Evolutionary conservation across 805 yeast species (phyloP), one percentile per base, ranked within the genome.

Genomic region (Zygoascus bituminiphila): DNA sequence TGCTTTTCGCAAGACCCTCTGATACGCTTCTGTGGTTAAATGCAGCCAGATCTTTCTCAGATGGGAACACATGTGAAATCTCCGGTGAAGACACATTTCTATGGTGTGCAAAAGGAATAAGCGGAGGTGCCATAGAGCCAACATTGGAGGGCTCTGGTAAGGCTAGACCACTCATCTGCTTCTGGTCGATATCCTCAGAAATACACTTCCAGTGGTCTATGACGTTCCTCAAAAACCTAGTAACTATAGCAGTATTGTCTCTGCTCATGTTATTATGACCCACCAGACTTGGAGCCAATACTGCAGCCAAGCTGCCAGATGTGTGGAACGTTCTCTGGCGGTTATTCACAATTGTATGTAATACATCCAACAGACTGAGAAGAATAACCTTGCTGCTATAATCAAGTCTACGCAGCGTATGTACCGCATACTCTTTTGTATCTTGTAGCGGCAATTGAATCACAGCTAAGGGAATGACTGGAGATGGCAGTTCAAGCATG

Each of bases 361-460:
- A 66, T 8, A 81, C 57, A 53, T 76, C 78, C 35, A 76, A 66
- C 33, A 79, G 60, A 15, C 75, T 66, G 5, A 60, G 53, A 3
- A 72, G 47, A 4, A 68, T 46, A 15, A 66, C 46, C 64, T 62
- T 12, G 5, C 55, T 48, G 9, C 33, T 21, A 1, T 43, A 42
- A 12, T 55, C 42, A 22, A 57, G 35, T 14, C 45, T 37, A 20
- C 24, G 35, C 51, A 25, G 77, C 62, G 38, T 57, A 55, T 9
- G 42, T 29, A 45, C 29, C 0, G 80, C 75, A 59, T 73, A 76
- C 4, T 68, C 67, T 29, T 66, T 57, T 44, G 71, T 74, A 58
- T 78, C 84, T 20, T 58, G 61, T 15, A 81, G 67, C 4, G 88
- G 88, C 48, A 80, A 61, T 5, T 62, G 57, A 10, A 83, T 73